Conservation (phyloP, 805 yeast species). For the Yamadazyma laniorum region DNA sequence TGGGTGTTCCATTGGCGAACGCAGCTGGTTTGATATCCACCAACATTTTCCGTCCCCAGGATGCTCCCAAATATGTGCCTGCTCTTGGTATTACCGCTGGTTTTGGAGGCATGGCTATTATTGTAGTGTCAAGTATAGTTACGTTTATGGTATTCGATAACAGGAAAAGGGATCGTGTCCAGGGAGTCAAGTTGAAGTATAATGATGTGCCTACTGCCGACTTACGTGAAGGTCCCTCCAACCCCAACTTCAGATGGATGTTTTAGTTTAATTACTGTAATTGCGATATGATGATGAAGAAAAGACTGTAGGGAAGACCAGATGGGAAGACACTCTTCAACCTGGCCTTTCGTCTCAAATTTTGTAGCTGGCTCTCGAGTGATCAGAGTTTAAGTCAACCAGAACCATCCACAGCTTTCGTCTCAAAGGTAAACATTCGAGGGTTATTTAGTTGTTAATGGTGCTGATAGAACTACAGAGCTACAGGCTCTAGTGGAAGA, state of each 20-base stretch:
- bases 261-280: slow-evolving; percentile 18
- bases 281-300: slow-evolving; percentile 1
- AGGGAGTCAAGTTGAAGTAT: slow-evolving; percentile 38
- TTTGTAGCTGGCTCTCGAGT: no score
- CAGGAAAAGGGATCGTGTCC: slow-evolving; percentile 36
- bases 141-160: slow-evolving; percentile 43
- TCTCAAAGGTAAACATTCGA: no score
- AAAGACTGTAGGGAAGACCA: no score
- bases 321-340: no score
- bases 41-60: slow-evolving; percentile 30
- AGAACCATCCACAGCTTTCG: no score
- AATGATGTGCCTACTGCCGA: slow-evolving; percentile 43
- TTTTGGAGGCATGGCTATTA: slow-evolving; percentile 27
- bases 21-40: slow-evolving; percentile 33
- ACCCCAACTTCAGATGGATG: slow-evolving; percentile 50
- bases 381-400: no score
- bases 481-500: no score
- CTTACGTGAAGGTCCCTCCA: slow-evolving; percentile 44
- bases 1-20: slow-evolving; percentile 39
- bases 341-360: no score
- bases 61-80: slow-evolving; percentile 31
- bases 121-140: slow-evolving; percentile 24
- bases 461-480: no score
- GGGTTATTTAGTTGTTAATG: no score
- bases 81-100: slow-evolving; percentile 32